Base-by-base conservation (phyloP, 495 filamentous ascomycete species). In the Talaromyces liani region DNA sequence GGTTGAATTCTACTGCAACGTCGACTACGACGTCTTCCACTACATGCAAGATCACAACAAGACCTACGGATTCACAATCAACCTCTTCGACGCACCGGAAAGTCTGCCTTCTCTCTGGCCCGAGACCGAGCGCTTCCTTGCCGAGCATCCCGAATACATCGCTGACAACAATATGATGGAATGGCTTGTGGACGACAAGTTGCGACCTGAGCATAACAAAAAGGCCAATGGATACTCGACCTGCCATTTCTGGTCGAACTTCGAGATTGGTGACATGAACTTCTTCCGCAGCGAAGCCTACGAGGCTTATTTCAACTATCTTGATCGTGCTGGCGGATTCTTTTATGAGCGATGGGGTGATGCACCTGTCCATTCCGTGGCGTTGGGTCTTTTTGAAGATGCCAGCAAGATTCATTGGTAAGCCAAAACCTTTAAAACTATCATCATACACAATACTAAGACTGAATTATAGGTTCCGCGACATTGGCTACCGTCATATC, bases 191-290 rank as follows among this genome's bases (percentile, higher is more conserved):
- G 94, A 99, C 69, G 85, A 83, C 45, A 72, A 80, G 51, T 82
- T 85, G 59, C 84, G 95, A 56, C 94, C 95, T 7, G 83, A 91
- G 18, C 90, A 97, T 74, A 90, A 88, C 68, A 65, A 77, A 20
- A 84, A 86, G 57, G 93, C 91, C 33, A 87, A 94, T 64, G 94
- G 94, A 41, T 98, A 97, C 80, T 94, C 91, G 10, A 98, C 95
- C n/a, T 99, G 95, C 74, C 95, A 99, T 76, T 99, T 99, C 81
- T 99, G 95, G 95, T 92, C 87, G 64, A 99, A 99, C 77, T 99
- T 99, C 70, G 95, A 99, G 77, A 95, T 99, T 68, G 95, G 86
- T 36, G 92, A 97, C 72, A 86, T 99, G 85, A 85, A 83, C 65
- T 97, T 99, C 79, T 99, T 93, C 91, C 82, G 95, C 10, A 89